phyloP scores from a whole-genome alignment of 208 protist genomes.

The Acanthamoeba divionensis region DNA sequence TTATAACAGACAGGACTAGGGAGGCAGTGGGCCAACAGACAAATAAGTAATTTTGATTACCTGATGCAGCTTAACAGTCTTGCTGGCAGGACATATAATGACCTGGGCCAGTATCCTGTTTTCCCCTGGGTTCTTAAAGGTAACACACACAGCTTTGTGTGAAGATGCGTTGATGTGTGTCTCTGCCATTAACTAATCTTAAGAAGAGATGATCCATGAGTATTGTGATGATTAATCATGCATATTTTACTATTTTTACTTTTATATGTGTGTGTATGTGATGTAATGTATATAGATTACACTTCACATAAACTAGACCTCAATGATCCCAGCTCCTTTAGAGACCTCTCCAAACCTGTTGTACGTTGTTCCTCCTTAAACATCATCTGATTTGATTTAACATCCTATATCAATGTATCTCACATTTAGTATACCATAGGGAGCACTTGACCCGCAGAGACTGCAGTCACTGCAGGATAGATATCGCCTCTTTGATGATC shows the following conservation, averaged over 20 bases:
- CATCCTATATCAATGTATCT: neutral
- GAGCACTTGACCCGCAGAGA: neutral
- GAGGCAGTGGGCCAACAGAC: conserved; percentile 86
- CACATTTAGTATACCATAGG: conserved; percentile 70
- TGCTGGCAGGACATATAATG: conserved; percentile 92
- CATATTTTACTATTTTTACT: no score
- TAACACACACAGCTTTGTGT: conserved; percentile 70
- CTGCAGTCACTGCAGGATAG: neutral
- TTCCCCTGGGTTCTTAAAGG: conserved; percentile 92
- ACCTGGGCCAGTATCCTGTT: conserved; percentile 96
- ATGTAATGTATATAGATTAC: conserved; percentile 91
- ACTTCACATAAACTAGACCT: conserved; percentile 89
- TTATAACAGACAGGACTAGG: conserved; percentile 66
- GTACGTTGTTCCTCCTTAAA: conserved; percentile 84
- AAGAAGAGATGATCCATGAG: no score
- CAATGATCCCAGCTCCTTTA: conserved; percentile 83
- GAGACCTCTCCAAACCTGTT: conserved; percentile 95
- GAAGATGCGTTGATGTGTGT: no score
- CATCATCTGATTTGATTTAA: neutral
- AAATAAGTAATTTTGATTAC: conserved; percentile 96
- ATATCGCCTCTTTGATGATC: conserved; percentile 49
- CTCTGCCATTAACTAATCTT: no score
- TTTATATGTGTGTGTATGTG: no score
- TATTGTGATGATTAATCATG: no score
- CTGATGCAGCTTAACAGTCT: conserved; percentile 96